These are phyloP conservation scores for Fraxinus quadrangulata DNA, from an alignment of 257 asterid species.

Conservation along the genomic window DNA sequence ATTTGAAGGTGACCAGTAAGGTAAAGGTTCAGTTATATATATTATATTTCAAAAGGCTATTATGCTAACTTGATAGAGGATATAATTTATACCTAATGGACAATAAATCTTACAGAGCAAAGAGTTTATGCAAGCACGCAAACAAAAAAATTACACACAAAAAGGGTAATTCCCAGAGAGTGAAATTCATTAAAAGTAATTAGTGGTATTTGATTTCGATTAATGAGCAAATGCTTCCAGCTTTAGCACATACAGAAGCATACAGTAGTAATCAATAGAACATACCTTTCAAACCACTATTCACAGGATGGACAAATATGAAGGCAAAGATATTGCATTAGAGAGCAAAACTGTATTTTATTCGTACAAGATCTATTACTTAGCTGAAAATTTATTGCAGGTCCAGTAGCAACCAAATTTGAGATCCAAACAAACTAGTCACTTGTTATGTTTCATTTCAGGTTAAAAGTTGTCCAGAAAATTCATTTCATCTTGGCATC, in stretches of 20 bases:
- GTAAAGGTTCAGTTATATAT: background rate
- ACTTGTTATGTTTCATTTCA: slow-evolving; percentile 1
- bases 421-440: slow-evolving; percentile 2
- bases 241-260: background rate
- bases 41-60: background rate
- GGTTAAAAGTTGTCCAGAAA: background rate
- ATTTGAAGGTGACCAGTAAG: slow-evolving; percentile 23
- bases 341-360: background rate
- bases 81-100: background rate
- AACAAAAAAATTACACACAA: background rate
- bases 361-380: background rate
- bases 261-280: background rate
- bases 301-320: background rate
- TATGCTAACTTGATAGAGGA: background rate
- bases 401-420: slow-evolving; percentile 3
- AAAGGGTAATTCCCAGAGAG: background rate
- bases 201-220: background rate
- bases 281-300: background rate
- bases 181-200: background rate
- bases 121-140: background rate
- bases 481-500: background rate
- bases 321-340: background rate
- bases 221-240: background rate
- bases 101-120: background rate
- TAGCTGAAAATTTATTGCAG: background rate